These are phyloP conservation scores for Podospora appendiculata DNA, from an alignment of 495 filamentous ascomycete genomes.

Conservation along the genomic window DNA sequence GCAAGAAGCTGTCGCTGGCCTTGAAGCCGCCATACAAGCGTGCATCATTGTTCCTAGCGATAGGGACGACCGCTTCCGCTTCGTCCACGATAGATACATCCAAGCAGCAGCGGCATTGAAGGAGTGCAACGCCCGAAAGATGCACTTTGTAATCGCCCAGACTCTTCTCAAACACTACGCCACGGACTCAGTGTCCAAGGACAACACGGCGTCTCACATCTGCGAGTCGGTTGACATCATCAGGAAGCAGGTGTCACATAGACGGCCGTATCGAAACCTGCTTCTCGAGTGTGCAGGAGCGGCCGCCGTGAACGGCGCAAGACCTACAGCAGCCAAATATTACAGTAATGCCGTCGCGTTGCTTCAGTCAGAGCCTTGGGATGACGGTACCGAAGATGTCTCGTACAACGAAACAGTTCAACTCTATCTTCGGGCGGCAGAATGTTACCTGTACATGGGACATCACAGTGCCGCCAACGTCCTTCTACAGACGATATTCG, in stretches of 20 bases:
- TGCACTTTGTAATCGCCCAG: slow-evolving; percentile 83
- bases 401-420: slow-evolving; percentile 79
- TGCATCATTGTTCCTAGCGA: slow-evolving; percentile 69
- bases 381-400: slow-evolving; percentile 58
- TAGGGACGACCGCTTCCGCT: slow-evolving; percentile 68
- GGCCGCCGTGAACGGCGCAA: slow-evolving; percentile 71
- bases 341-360: slow-evolving; percentile 67
- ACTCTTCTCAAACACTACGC: slow-evolving; percentile 64
- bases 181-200: slow-evolving; percentile 48
- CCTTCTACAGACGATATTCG: slow-evolving; percentile 57
- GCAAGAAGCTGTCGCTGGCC: slow-evolving; percentile 51
- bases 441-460: slow-evolving; percentile 71
- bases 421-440: slow-evolving; percentile 67
- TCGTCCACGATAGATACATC: slow-evolving; percentile 77
- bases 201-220: slow-evolving; percentile 67
- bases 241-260: slow-evolving; percentile 47
- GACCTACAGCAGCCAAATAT: slow-evolving; percentile 70
- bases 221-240: slow-evolving; percentile 67
- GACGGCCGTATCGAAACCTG: slow-evolving; percentile 60
- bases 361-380: slow-evolving; percentile 73
- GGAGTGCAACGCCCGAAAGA: slow-evolving; percentile 62
- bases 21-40: slow-evolving; percentile 70
- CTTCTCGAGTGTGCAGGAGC: slow-evolving; percentile 69
- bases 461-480: slow-evolving; percentile 54
- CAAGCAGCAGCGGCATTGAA: slow-evolving; percentile 63